Conservation (phyloP, 2,329 filamentous ascomycete species). For the Ophidiomyces ophidiicola region DNA sequence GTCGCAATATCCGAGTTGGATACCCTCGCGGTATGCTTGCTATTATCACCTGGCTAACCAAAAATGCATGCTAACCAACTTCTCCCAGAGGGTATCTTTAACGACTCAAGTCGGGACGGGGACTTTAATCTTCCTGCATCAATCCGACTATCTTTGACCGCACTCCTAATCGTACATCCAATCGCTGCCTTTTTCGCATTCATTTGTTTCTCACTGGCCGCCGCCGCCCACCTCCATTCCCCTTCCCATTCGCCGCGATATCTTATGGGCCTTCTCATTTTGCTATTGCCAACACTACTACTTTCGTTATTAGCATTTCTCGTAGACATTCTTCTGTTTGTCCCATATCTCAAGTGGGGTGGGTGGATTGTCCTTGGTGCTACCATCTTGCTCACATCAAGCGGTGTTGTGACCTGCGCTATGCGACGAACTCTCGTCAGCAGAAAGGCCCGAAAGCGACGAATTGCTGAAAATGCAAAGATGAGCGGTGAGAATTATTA, state of each 20-base stretch:
- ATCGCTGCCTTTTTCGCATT: slow-evolving; percentile 77
- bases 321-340: slow-evolving; percentile 85
- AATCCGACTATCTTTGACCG: slow-evolving; percentile 59
- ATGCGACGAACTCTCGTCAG: slow-evolving; percentile 89
- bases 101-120: slow-evolving; percentile 30
- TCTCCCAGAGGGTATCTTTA: slow-evolving; percentile 37
- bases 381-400: slow-evolving; percentile 70
- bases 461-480: slow-evolving; percentile 85
- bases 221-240: slow-evolving; percentile 71
- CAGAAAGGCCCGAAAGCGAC: slow-evolving; percentile 81
- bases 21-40: slow-evolving; percentile 63
- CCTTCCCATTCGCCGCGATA: slow-evolving; percentile 85
- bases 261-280: slow-evolving; percentile 70
- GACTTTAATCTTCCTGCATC: slow-evolving; percentile 55
- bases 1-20: slow-evolving; percentile 65
- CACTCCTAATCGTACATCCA: slow-evolving; percentile 84
- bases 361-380: slow-evolving; percentile 86
- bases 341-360: slow-evolving; percentile 87
- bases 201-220: slow-evolving; percentile 67
- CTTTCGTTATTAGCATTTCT: slow-evolving; percentile 78
- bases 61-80: neutral
- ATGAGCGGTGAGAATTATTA: slow-evolving; percentile 96
- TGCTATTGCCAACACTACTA: slow-evolving; percentile 73
- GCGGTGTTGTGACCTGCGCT: slow-evolving; percentile 76
- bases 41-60: neutral